These are phyloP conservation scores for Hyaloperonospora brassicae DNA, from an alignment of 352 stramenopile genomes.

Conservation along the genomic window DNA sequence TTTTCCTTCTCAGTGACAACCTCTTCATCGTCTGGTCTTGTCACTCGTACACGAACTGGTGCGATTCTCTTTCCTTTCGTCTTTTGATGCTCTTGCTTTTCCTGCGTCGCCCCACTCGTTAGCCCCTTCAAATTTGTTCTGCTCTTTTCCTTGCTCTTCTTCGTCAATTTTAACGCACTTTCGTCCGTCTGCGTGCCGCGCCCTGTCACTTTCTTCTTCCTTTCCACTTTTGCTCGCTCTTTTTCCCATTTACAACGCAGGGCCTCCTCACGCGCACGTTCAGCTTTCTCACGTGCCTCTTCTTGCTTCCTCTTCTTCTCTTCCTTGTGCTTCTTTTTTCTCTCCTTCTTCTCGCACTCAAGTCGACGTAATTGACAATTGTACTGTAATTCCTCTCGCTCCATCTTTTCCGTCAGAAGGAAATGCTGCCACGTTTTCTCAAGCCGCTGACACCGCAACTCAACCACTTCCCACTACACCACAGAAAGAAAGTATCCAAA, in stretches of 20 bases:
- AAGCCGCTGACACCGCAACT: slow-evolving; percentile 46
- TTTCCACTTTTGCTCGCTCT: slow-evolving; percentile 4
- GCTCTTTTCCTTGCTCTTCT: slow-evolving; percentile 1
- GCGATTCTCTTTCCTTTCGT: slow-evolving; percentile 19
- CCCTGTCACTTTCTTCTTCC: slow-evolving; percentile 9
- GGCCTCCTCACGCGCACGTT: slow-evolving; percentile 16
- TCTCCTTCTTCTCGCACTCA: slow-evolving; percentile 17
- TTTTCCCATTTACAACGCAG: slow-evolving; percentile 11
- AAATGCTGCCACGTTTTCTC: slow-evolving; percentile 50
- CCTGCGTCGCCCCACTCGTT: slow-evolving; percentile 7
- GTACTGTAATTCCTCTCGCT: slow-evolving; percentile 43
- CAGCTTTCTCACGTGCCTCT: slow-evolving; percentile 3
- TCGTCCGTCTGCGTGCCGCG: slow-evolving; percentile 14
- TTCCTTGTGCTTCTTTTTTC: neutral
- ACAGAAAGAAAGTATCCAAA: neutral
- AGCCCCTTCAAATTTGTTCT: slow-evolving; percentile 7
- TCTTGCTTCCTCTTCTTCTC: slow-evolving; percentile 15
- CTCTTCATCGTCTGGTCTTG: slow-evolving; percentile 9
- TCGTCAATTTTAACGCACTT: slow-evolving; percentile 3
- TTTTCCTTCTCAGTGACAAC: slow-evolving; percentile 14
- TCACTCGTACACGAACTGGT: slow-evolving; percentile 10
- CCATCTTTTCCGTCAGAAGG: slow-evolving; percentile 39
- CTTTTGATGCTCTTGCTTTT: slow-evolving; percentile 6
- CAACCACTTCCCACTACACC: slow-evolving; percentile 52
- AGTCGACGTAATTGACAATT: slow-evolving; percentile 20